A percentile compares a stretch with the other conserved stretches of the same genome.
phyloP scores from a whole-genome alignment of 805 yeast genomes.

The Komagataella pastoris region DNA sequence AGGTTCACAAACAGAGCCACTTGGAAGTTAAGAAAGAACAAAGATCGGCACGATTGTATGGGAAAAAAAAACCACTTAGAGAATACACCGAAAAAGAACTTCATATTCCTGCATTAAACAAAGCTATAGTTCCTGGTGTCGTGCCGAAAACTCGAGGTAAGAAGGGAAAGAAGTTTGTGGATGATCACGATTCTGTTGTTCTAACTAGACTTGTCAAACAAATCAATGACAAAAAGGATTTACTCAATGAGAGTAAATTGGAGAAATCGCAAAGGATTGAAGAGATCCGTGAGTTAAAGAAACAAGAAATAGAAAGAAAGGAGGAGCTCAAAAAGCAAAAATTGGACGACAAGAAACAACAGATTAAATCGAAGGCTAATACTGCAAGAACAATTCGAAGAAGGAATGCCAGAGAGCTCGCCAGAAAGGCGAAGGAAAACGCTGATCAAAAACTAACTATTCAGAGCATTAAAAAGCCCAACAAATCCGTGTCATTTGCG shows the following conservation, averaged over 20 bases:
- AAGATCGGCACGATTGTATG: constrained; percentile 51
- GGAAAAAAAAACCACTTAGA: constrained; percentile 38
- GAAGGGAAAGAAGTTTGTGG: constrained; percentile 73
- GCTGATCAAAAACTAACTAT: constrained; percentile 4
- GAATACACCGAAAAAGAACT: constrained; percentile 68
- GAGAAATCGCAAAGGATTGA: constrained; percentile 85
- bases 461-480: constrained; percentile 11
- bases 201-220: constrained; percentile 62
- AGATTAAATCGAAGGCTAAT: constrained; percentile 60
- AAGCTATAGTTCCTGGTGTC: constrained; percentile 75
- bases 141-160: constrained; percentile 63
- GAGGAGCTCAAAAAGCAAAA: constrained; percentile 58
- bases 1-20: constrained; percentile 33
- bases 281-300: constrained; percentile 76
- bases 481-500: constrained; percentile 37
- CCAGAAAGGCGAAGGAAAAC: constrained; percentile 12
- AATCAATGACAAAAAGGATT: constrained; percentile 73
- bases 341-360: constrained; percentile 65
- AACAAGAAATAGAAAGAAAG: constrained; percentile 76
- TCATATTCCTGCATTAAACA: constrained; percentile 68
- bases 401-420: constrained; percentile 26
- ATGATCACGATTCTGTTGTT: constrained; percentile 49
- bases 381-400: constrained; percentile 60
- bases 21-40: constrained; percentile 52
- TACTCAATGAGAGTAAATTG: constrained; percentile 71